Evolutionary conservation across 306 rosid genomes (phyloP).

Genomic region (Cucumis cinereus): DNA sequence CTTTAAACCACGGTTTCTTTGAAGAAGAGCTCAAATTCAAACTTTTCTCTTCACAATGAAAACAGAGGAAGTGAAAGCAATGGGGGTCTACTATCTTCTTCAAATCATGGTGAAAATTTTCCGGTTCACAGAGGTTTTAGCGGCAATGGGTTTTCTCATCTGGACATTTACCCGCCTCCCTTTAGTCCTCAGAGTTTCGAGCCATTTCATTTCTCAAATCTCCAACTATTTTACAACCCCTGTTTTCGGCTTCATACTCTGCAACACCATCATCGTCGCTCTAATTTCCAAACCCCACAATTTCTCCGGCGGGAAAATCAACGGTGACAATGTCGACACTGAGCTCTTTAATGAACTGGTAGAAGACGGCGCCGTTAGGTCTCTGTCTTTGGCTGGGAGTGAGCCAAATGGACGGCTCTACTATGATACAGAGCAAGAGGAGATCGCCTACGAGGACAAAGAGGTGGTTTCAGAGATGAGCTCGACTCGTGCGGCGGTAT

Average conservation of each 20-base stretch:
- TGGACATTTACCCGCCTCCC: slow-evolving; percentile 4
- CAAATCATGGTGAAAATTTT: slow-evolving; percentile 7
- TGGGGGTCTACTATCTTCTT: background rate
- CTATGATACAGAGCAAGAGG: background rate
- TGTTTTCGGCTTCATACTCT: slow-evolving; percentile 6
- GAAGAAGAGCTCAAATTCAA: background rate
- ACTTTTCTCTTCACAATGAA: background rate
- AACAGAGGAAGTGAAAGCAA: background rate
- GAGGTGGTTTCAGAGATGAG: background rate
- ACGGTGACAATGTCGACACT: background rate
- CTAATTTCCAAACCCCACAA: background rate
- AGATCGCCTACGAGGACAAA: slow-evolving; percentile 6
- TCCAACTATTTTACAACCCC: background rate
- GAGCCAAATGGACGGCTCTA: background rate
- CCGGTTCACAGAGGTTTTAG: background rate
- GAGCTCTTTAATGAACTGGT: background rate
- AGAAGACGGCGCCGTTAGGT: background rate
- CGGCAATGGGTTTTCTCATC: background rate
- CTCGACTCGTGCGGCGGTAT: background rate
- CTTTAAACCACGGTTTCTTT: background rate
- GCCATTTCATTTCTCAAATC: background rate
- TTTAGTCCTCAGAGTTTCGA: slow-evolving; percentile 1
- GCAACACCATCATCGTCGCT: slow-evolving; percentile 4
- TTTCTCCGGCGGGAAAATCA: background rate
- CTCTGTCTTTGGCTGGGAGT: background rate